Conservation (phyloP, 257 asterid genomes). For the Lycium ferocissimum region DNA sequence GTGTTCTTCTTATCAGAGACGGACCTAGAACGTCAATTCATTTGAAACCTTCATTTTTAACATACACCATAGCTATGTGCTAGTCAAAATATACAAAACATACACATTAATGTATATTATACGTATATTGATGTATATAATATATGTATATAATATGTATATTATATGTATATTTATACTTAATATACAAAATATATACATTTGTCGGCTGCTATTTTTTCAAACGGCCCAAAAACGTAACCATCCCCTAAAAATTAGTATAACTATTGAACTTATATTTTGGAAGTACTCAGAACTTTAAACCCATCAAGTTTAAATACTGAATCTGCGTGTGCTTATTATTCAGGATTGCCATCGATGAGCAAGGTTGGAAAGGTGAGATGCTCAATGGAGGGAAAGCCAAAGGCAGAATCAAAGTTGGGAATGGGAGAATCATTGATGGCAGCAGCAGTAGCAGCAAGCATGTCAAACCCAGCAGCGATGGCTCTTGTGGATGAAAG, state of each 20-base stretch:
- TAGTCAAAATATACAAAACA: no score
- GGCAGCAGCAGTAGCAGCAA: slow-evolving; percentile 71
- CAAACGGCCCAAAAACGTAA: no score
- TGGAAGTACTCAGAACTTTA: neutral
- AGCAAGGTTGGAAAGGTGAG: slow-evolving; percentile 64
- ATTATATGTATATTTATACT: no score
- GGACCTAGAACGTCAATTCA: neutral
- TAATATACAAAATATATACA: no score
- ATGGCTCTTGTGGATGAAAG: slow-evolving; percentile 96
- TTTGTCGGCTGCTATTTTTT: no score
- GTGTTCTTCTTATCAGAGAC: neutral
- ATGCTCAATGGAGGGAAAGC: slow-evolving; percentile 66
- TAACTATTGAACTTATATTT: neutral
- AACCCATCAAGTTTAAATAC: neutral
- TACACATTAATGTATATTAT: no score
- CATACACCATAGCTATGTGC: neutral
- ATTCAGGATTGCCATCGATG: slow-evolving; percentile 68
- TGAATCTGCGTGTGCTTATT: neutral
- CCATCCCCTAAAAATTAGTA: no score
- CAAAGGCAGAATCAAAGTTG: slow-evolving; percentile 50
- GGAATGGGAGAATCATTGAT: slow-evolving; percentile 70
- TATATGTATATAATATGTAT: neutral
- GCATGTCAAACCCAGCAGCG: slow-evolving; percentile 72
- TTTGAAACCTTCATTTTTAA: neutral
- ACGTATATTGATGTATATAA: neutral